These are phyloP conservation scores for Metschnikowia baotianmanensis DNA, from an alignment of 805 yeast genomes.

Conservation along the genomic window DNA sequence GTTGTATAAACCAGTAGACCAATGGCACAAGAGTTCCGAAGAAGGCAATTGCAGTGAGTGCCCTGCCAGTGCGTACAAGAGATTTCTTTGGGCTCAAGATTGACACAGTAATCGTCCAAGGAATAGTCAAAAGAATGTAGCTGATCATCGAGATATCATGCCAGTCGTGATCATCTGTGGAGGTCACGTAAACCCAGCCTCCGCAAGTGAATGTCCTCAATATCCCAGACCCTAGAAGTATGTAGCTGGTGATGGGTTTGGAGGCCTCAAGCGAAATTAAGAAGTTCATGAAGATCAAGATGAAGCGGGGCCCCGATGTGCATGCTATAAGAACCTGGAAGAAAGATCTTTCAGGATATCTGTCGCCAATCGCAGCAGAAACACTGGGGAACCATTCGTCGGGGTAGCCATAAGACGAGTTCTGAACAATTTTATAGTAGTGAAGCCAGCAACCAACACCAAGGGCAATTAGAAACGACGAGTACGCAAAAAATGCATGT, in stretches of 20 bases:
- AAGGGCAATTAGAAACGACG: conserved; percentile 76
- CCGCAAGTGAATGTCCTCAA: conserved; percentile 94
- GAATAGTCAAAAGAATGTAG: conserved; percentile 83
- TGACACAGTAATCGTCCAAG: conserved; percentile 77
- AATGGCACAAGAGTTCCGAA: conserved; percentile 77
- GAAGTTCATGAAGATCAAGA: conserved; percentile 53
- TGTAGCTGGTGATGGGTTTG: conserved; percentile 32
- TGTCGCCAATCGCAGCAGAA: conserved; percentile 93
- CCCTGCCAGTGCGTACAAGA: conserved; percentile 48
- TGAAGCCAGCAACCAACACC: conserved; percentile 74
- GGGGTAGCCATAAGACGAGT: conserved; percentile 86
- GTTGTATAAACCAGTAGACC: conserved; percentile 86
- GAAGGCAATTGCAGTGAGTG: conserved; percentile 55
- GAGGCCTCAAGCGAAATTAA: conserved; percentile 42
- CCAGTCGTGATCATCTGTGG: conserved; percentile 94
- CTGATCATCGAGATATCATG: conserved; percentile 95
- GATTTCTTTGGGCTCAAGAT: conserved; percentile 46
- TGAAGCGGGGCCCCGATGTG: conserved; percentile 89
- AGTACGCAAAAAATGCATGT: conserved; percentile 68
- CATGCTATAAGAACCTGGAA: conserved; percentile 90
- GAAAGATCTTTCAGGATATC: conserved; percentile 92
- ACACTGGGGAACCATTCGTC: conserved; percentile 99
- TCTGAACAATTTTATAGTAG: conserved; percentile 82
- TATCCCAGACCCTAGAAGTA: conserved; percentile 61
- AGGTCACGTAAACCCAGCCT: conserved; percentile 97